Evolutionary conservation across 2,329 filamentous ascomycete genomes (phyloP), one percentile per base, ranked within the genome.

Genomic region (Botrytis medusae): DNA sequence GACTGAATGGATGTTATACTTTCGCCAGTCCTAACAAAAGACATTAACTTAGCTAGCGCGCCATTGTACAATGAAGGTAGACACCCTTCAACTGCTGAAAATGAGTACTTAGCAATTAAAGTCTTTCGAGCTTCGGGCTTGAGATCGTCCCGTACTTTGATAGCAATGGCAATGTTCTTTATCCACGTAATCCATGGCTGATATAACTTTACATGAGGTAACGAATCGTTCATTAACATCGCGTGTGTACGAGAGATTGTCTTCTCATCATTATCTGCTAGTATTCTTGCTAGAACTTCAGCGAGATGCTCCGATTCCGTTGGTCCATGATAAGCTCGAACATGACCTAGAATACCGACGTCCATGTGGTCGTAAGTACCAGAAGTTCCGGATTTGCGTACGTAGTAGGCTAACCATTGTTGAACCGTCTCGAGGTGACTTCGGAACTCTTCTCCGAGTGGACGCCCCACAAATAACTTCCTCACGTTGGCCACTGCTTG

Each of bases 391-490:
- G 25, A 29, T 57, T 69, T 57, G 16, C 65, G 65, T 8, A 34
- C 65, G 20, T 69, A n/a, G 20, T 69, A 57, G 16, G 65, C 9
- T 18, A 37, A 42, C 65, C 37, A 32, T 12, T 69, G 48, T 8
- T 29, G 29, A n/a, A 20, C 18, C 44, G 51, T 69, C 48, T 69
- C 65, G 48, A 69, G 48, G n/a, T 57, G 32, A 42, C 32, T 16
- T 4, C 8, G 12, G 3, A 61, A 69, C 14, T 40, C 54, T 32
- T 32, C 14, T 25, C 71, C 71, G 2, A 72, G 63, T 46, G 63
- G 71, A 18, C 71, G 51, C 5, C 60, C 29, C 25, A 69, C 63
- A 22, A 72, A 72, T 12, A 72, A 16, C n/a, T 40, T 69, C 37
- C 71, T 57, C 1, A 72, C 63, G 42, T 59, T 57, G 9, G 44